phyloP scores from a whole-genome alignment of 169 alveolate genomes.

The Cystoisospora suis region DNA sequence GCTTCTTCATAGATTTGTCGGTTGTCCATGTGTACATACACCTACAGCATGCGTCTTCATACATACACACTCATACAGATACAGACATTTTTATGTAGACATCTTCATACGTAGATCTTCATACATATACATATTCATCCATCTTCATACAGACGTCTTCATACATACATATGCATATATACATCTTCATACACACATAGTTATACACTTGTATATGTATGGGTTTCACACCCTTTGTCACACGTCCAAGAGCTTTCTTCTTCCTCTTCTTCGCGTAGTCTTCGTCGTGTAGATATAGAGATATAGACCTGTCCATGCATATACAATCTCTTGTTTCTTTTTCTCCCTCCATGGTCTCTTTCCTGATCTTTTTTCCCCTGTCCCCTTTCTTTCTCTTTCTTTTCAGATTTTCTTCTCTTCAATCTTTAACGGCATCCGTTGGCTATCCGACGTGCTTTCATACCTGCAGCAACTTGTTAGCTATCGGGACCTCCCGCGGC shows the following conservation, averaged over 20 bases:
- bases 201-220: not conserved
- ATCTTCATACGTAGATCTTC: not conserved
- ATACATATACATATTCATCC: not conserved
- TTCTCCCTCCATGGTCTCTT: not conserved
- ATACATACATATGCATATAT: not conserved
- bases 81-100: not conserved
- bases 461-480: not conserved
- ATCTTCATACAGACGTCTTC: not conserved
- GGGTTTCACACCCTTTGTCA: not conserved
- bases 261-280: not conserved
- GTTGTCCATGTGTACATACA: too few relatives aligned
- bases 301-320: too few relatives aligned
- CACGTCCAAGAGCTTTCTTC: not conserved
- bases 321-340: not conserved
- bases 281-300: too few relatives aligned
- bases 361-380: not conserved
- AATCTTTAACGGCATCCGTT: not conserved
- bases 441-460: constrained; percentile 23
- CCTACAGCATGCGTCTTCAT: too few relatives aligned
- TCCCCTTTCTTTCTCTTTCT: not conserved
- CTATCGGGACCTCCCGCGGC: constrained; percentile 24
- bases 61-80: too few relatives aligned
- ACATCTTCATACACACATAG: not conserved
- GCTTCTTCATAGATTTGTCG: too few relatives aligned
- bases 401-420: not conserved